Evolutionary conservation across 192 early-diverging fungal species (phyloP).

Genomic region (Chytriomyces sp.): DNA sequence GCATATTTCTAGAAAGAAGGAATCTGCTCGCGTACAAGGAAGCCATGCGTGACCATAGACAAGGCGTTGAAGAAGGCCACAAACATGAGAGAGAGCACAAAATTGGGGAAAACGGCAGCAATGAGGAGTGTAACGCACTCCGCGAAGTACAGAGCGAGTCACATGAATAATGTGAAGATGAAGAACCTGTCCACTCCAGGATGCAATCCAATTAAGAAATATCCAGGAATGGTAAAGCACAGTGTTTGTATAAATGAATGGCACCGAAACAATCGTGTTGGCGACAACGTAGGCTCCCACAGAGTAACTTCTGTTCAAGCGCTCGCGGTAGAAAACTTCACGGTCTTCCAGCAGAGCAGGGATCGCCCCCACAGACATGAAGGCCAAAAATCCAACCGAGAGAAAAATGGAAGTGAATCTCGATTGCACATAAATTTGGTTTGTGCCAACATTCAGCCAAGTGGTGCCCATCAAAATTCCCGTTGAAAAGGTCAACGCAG

Average conservation of each 20-base stretch:
- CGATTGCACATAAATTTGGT: constrained; percentile 9
- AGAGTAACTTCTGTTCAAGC: constrained; percentile 4
- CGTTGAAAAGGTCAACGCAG: constrained; percentile 38
- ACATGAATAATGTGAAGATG: constrained; percentile 35
- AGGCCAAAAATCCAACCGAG: constrained; percentile 26
- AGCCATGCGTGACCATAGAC: constrained; percentile 29
- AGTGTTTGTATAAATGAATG: constrained; percentile 32
- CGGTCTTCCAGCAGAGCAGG: constrained; percentile 46
- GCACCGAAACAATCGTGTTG: constrained; percentile 33
- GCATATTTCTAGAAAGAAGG: constrained; percentile 28
- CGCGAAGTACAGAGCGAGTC: constrained; percentile 33
- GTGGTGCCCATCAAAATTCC: constrained; percentile 34
- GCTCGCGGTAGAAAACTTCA: constrained; percentile 38
- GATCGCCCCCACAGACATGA: constrained; percentile 41
- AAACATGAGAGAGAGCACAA: constrained; percentile 36
- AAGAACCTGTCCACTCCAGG: constrained; percentile 31
- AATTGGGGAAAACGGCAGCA: constrained; percentile 38
- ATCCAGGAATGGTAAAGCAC: neutral
- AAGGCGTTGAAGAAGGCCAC: constrained; percentile 11
- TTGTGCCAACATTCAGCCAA: neutral
- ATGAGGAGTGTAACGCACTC: constrained; percentile 36
- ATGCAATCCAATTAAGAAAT: neutral
- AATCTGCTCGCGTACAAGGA: constrained; percentile 20
- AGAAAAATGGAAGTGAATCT: constrained; percentile 34
- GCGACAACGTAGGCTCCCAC: constrained; percentile 30